Percentiles rank a stretch among this genome's conserved stretches.
Evolutionary conservation across 805 yeast genomes (phyloP).

Genomic region (Starmerella bombicola): DNA sequence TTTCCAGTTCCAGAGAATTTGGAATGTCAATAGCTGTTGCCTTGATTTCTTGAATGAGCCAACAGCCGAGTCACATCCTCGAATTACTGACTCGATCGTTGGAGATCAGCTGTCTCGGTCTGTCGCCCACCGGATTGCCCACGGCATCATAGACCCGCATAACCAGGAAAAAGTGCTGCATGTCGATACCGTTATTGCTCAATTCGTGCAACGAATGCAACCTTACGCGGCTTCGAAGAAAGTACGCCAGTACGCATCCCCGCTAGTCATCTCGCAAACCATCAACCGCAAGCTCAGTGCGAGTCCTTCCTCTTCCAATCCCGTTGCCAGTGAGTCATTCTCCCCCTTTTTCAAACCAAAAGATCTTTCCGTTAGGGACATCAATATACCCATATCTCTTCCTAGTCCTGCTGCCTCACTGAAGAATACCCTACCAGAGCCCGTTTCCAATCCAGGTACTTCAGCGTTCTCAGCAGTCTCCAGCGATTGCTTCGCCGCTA

Average conservation of each 20-base stretch:
- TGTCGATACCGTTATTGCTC: conserved; percentile 10
- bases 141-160: conserved; percentile 14
- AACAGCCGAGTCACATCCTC: background rate
- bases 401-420: too few species aligned
- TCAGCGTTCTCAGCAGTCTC: background rate
- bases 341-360: background rate
- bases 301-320: background rate
- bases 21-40: conserved; percentile 40
- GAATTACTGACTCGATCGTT: conserved; percentile 8
- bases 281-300: conserved; percentile 5
- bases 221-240: conserved; percentile 6
- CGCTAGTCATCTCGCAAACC: conserved; percentile 1
- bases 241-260: background rate
- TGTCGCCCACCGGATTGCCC: conserved; percentile 15
- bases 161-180: conserved; percentile 4
- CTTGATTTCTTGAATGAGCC: conserved; percentile 31
- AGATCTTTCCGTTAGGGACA: too few species aligned
- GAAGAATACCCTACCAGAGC: too few species aligned
- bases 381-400: too few species aligned
- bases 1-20: conserved; percentile 76
- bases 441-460: too few species aligned
- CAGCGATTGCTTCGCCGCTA: background rate
- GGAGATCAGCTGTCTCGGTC: conserved; percentile 9
- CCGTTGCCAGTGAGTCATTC: background rate
- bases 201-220: conserved; percentile 4